Conservation (phyloP, 768 basidiomycete genomes). For the Wakefieldia striispora region DNA sequence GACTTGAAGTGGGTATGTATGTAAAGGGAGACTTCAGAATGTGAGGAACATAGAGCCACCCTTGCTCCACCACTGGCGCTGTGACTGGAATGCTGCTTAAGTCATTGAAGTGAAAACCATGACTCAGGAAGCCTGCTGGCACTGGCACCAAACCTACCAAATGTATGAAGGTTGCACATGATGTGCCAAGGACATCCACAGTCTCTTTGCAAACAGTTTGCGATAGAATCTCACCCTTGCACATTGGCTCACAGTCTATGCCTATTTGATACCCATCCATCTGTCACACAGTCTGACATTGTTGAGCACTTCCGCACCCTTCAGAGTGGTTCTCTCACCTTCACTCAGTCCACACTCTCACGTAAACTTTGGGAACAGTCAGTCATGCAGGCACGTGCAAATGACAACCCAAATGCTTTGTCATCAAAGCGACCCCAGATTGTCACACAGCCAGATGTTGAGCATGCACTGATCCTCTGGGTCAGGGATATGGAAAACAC, state of each 20-base stretch:
- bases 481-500: constrained; percentile 29
- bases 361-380: not conserved
- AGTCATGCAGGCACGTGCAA: constrained; percentile 6
- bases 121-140: no score
- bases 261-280: constrained; percentile 8
- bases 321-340: not conserved
- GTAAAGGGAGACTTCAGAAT: no score
- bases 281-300: not conserved
- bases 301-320: constrained; percentile 5
- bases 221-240: not conserved
- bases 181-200: no score
- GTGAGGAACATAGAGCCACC: no score
- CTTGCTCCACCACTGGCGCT: no score
- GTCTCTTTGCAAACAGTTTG: no score
- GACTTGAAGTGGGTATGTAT: no score
- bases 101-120: no score
- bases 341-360: constrained; percentile 11
- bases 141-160: no score
- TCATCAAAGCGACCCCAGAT: constrained; percentile 29
- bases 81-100: no score
- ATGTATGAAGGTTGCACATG: no score
- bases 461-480: constrained; percentile 33
- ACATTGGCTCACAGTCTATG: constrained; percentile 12
- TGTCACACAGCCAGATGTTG: constrained; percentile 37
- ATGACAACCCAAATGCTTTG: constrained; percentile 24